Evolutionary conservation across 2,329 filamentous ascomycete species (phyloP), one percentile per base, ranked within the genome.

Genomic region (Monilinia polystroma): DNA sequence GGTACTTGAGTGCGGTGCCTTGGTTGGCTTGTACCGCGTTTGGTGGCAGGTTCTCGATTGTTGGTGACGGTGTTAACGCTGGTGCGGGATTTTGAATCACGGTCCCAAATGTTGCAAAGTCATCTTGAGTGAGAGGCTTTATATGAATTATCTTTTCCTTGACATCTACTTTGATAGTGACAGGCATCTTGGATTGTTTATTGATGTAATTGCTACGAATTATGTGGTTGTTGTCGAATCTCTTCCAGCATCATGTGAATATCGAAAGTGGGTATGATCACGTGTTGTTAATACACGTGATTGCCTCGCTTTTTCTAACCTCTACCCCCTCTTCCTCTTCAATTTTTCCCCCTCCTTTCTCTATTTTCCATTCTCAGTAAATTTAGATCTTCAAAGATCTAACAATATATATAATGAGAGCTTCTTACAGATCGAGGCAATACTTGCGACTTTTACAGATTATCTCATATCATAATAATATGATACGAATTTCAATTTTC

Each of bases 1-100:
- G 84, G 78, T 95, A 96, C 78, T 96, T 96, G 75, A 94, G 87
- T 20, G 95, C 94, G 29, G 88, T 89, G 74, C 91, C 91, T 81
- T 98, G 93, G 81, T 98, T 98, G 57, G 88, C 85, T 3, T 86
- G 82, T 5, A 88, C 80, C 66, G 84, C 80, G 70, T 82, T 80
- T 73, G 80, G 77, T 35, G 75, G 72, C 76, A 69, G 71, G 71
- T 73, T 66, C 68, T 72, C 68, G 67, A 74, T 63, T 18, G 68
- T 74, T 73, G 71, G 78, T 64, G 80, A 81, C 62, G 85, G 82
- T 70, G 84, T 79, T 70, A 87, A 76, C 74, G 81, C 78, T 54
- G 85, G 83, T 68, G 83, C 81, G 43, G 92, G 91, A 76, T 94
- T 92, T 76, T 87, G 81, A 72, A 97, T 85, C 57, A 95, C 92